Evolutionary conservation across 2,329 filamentous ascomycete species (phyloP).

Genomic region (Epicoccum nigrum): DNA sequence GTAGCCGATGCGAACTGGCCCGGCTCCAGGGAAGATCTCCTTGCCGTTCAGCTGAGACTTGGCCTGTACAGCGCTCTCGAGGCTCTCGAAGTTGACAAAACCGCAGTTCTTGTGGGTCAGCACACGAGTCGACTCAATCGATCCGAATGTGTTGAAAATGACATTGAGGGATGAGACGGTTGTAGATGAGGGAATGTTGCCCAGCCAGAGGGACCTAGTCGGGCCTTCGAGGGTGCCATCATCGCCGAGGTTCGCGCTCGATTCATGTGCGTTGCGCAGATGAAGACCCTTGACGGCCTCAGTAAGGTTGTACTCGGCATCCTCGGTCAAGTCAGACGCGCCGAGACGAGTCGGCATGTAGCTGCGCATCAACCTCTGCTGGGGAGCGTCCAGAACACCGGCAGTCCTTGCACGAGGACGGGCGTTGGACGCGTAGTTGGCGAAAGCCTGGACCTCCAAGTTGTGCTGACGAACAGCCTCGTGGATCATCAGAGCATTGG

Average conservation of each 20-base stretch:
- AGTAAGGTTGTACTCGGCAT: slow-evolving; percentile 78
- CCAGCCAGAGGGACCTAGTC: slow-evolving; percentile 93
- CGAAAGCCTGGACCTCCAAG: slow-evolving; percentile 89
- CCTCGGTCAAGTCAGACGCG: slow-evolving; percentile 76
- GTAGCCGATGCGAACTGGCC: slow-evolving; percentile 94
- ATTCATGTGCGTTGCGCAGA: slow-evolving; percentile 65
- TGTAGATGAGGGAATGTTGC: slow-evolving; percentile 95
- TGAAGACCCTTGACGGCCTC: slow-evolving; percentile 84
- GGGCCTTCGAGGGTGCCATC: slow-evolving; percentile 85
- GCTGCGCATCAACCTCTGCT: slow-evolving; percentile 66
- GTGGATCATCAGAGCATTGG: slow-evolving; percentile 66
- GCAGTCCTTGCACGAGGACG: slow-evolving; percentile 90
- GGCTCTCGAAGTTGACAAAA: slow-evolving; percentile 94
- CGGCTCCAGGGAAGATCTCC: slow-evolving; percentile 96
- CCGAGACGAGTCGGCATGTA: slow-evolving; percentile 76
- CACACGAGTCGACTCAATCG: slow-evolving; percentile 89
- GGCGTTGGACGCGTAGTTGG: slow-evolving; percentile 78
- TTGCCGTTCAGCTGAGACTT: slow-evolving; percentile 90
- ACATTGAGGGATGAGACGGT: slow-evolving; percentile 93
- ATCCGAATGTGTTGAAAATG: slow-evolving; percentile 92
- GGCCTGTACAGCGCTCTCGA: slow-evolving; percentile 89
- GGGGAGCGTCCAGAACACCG: slow-evolving; percentile 82
- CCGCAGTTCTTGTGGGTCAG: slow-evolving; percentile 98
- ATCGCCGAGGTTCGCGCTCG: slow-evolving; percentile 68
- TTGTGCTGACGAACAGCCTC: slow-evolving; percentile 89